These are phyloP conservation scores for Leccinum olivaceopallidum DNA, from an alignment of 768 basidiomycete genomes.

Conservation along the genomic window DNA sequence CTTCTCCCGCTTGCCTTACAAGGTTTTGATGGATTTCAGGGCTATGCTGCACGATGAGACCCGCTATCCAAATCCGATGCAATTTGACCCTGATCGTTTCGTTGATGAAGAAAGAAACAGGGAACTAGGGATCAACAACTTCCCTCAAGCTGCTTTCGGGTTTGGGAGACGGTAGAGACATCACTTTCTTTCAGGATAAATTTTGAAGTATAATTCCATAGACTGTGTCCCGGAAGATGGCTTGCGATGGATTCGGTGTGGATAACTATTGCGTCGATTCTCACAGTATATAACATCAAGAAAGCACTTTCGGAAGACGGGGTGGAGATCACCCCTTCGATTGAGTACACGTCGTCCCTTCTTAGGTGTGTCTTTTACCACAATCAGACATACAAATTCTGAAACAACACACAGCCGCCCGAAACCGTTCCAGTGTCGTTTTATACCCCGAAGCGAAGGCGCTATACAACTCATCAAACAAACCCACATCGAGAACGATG, in stretches of 20 bases:
- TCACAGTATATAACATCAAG: slow-evolving; percentile 41
- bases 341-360: slow-evolving; percentile 37
- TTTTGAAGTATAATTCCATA: slow-evolving; percentile 14
- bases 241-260: slow-evolving; percentile 45
- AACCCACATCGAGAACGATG: neutral
- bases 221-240: slow-evolving; percentile 46
- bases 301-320: slow-evolving; percentile 37
- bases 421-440: slow-evolving; percentile 40
- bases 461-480: slow-evolving; percentile 33
- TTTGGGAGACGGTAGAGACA: slow-evolving; percentile 39
- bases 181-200: neutral
- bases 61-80: slow-evolving; percentile 41
- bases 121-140: slow-evolving; percentile 33
- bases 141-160: slow-evolving; percentile 41
- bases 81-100: slow-evolving; percentile 42
- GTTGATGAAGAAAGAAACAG: slow-evolving; percentile 27
- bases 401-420: slow-evolving; percentile 35
- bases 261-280: slow-evolving; percentile 42
- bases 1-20: slow-evolving; percentile 11
- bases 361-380: slow-evolving; percentile 33
- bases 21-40: slow-evolving; percentile 31
- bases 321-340: slow-evolving; percentile 32
- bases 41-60: slow-evolving; percentile 41
- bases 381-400: neutral
- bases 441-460: slow-evolving; percentile 36